These are phyloP conservation scores for Podospora conica DNA, from an alignment of 495 filamentous ascomycete species.

Conservation along the genomic window DNA sequence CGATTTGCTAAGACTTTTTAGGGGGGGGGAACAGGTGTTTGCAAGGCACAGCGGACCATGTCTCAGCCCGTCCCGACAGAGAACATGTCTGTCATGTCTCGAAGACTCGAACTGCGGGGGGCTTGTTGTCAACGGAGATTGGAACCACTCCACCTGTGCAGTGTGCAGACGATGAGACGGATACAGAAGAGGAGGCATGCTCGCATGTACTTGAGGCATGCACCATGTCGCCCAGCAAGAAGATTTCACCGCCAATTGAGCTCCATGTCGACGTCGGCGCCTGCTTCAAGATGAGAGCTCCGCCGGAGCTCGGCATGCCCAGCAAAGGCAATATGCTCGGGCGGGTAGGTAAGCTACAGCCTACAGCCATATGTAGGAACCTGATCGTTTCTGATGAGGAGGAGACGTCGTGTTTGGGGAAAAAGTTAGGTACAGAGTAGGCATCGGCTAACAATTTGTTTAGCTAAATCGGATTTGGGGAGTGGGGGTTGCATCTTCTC, in stretches of 20 bases:
- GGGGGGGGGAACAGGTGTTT: too few species aligned
- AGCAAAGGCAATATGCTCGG: neutral
- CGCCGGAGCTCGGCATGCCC: neutral
- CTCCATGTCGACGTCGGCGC: neutral
- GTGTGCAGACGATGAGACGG: neutral
- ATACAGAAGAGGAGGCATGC: neutral
- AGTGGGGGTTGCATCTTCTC: neutral
- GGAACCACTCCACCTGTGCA: neutral
- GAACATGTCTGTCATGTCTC: neutral
- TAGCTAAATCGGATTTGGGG: neutral
- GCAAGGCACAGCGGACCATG: too few species aligned
- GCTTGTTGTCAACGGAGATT: neutral
- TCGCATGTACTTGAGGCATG: neutral
- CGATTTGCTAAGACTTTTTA: too few species aligned
- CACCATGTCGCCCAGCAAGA: too few species aligned
- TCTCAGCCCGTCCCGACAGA: neutral
- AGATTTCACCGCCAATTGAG: neutral
- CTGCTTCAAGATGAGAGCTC: neutral
- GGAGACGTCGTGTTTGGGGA: neutral
- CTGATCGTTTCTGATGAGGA: neutral
- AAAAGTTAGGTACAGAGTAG: neutral
- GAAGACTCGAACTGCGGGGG: neutral
- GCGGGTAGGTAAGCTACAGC: neutral
- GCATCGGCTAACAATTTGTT: neutral
- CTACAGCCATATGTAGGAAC: neutral